Percentiles rank a stretch among this genome's conserved stretches.
These are phyloP conservation scores for Fraxinus cuspidata DNA, from an alignment of 257 asterid species.

Conservation along the genomic window DNA sequence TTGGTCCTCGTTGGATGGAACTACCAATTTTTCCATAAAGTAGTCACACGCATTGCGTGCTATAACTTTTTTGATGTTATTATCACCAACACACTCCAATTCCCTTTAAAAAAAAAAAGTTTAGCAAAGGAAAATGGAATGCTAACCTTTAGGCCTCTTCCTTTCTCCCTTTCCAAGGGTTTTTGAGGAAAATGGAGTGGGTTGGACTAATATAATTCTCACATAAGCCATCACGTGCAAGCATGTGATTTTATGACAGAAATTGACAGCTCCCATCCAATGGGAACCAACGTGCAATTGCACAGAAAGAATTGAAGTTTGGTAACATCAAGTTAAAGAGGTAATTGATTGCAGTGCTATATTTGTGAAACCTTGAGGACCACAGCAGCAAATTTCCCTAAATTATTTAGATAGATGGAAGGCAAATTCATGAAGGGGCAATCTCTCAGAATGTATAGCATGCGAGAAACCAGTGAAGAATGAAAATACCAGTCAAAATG, in stretches of 20 bases:
- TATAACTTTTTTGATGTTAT: not conserved
- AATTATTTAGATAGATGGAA: not conserved
- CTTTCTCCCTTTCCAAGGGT: not conserved
- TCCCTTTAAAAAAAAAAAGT: not conserved
- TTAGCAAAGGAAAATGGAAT: not conserved
- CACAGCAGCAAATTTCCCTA: not conserved
- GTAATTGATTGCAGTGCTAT: not conserved
- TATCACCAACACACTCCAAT: not conserved
- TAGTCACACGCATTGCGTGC: not conserved
- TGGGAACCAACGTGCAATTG: not conserved
- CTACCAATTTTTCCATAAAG: not conserved
- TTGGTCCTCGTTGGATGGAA: not conserved
- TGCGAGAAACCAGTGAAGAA: conserved; percentile 8
- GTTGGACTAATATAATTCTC: not conserved
- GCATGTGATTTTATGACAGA: not conserved
- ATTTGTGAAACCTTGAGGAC: not conserved
- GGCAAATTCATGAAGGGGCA: not conserved
- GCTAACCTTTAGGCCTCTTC: not conserved
- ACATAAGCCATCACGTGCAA: not conserved
- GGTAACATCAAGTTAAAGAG: not conserved
- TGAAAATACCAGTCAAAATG: conserved; percentile 69
- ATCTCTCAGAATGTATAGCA: not conserved
- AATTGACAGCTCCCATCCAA: not conserved
- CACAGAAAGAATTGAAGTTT: not conserved
- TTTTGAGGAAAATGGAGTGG: not conserved